Conservation (phyloP, 306 rosid genomes). For the Arachis hypogaea region DNA sequence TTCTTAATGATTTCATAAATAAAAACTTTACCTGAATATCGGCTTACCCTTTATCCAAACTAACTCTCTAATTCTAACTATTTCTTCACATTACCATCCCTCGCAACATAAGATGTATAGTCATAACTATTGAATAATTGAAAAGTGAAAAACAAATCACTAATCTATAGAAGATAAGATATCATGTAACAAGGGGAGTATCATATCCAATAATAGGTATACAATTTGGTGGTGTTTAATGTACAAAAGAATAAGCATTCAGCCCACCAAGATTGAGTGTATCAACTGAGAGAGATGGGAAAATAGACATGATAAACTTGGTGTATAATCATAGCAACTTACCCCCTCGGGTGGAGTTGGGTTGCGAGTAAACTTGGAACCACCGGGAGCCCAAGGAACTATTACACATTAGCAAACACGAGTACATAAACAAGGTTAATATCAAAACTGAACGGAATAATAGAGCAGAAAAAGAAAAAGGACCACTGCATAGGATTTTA, state of each 20-base stretch:
- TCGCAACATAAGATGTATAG: not conserved
- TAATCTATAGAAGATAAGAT: not conserved
- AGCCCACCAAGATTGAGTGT: not conserved
- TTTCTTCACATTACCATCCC: constrained; percentile 4
- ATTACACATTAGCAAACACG: constrained; percentile 38
- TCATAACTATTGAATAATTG: not conserved
- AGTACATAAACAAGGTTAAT: constrained; percentile 26
- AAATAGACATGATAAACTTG: not conserved
- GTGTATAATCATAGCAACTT: constrained; percentile 37
- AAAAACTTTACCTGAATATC: not conserved
- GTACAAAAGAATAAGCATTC: not conserved
- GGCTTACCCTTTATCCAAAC: not conserved
- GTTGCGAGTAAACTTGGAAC: constrained; percentile 90
- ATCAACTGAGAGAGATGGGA: not conserved
- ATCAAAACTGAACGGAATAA: constrained; percentile 14
- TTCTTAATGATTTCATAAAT: not conserved
- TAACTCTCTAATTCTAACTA: not conserved
- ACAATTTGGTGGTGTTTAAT: not conserved
- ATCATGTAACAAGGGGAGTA: constrained; percentile 10
- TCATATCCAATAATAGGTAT: not conserved
- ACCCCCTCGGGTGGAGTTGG: constrained; percentile 96
- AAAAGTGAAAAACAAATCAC: constrained; percentile 2
- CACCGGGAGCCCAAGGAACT: constrained; percentile 99
- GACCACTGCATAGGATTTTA: not conserved
- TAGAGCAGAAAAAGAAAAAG: not conserved